A percentile compares a stretch with the other conserved stretches of the same genome.
phyloP scores from a whole-genome alignment of 441 rosid species.

The Melastoma candidum region DNA sequence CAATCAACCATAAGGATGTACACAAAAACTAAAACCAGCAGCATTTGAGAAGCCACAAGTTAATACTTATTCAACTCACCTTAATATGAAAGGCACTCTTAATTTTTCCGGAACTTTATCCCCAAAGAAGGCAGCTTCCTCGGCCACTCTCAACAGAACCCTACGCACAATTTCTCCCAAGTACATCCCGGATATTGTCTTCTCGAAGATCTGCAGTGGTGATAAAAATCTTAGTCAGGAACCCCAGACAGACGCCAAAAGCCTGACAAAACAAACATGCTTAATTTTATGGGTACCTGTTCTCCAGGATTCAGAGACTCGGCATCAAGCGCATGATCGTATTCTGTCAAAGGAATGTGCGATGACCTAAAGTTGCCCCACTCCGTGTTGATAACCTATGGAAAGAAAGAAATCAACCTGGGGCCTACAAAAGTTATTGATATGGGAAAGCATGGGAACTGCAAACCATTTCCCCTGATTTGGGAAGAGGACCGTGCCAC shows the following conservation, averaged over 20 bases:
- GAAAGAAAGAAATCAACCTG: not conserved
- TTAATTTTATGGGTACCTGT: slow-evolving; percentile 26
- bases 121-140: slow-evolving; percentile 33
- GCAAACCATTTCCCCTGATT: slow-evolving; percentile 74
- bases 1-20: too few relatives aligned
- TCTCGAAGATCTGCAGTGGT: slow-evolving; percentile 26
- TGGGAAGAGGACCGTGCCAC: slow-evolving; percentile 50
- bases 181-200: slow-evolving; percentile 41
- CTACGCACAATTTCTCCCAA: slow-evolving; percentile 37
- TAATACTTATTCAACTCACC: too few relatives aligned
- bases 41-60: too few relatives aligned
- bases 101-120: slow-evolving; percentile 29
- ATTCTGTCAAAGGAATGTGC: slow-evolving; percentile 55
- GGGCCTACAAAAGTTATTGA: not conserved
- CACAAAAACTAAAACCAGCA: too few relatives aligned
- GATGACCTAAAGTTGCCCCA: slow-evolving; percentile 74
- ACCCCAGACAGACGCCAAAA: not conserved
- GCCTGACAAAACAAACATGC: not conserved
- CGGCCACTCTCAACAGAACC: slow-evolving; percentile 32
- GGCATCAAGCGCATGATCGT: slow-evolving; percentile 38
- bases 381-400: slow-evolving; percentile 69
- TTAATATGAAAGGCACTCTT: slow-evolving; percentile 21
- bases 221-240: not conserved
- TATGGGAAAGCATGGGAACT: not conserved
- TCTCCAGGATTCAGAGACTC: slow-evolving; percentile 66